phyloP scores from a whole-genome alignment of 345 rosid species.

The Arabidopsis arenosa region DNA sequence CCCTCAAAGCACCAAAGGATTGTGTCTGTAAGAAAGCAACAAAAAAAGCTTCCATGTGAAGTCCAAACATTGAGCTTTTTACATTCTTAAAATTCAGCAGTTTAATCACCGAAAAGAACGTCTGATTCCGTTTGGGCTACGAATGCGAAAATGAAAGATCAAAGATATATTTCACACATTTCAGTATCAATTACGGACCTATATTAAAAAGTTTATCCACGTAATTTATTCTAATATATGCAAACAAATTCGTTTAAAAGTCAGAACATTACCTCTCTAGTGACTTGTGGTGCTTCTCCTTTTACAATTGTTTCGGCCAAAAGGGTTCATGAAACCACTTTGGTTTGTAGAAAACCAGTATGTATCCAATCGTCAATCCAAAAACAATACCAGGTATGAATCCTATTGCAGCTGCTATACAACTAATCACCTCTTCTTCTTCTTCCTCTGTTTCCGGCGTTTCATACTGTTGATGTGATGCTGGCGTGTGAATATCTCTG shows the following conservation, averaged over 20 bases:
- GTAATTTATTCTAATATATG: not conserved
- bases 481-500: not conserved
- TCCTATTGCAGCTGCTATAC: conserved; percentile 8
- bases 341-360: not conserved
- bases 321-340: not conserved
- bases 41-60: not conserved
- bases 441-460: not conserved
- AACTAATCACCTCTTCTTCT: not conserved
- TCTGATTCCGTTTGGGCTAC: not conserved
- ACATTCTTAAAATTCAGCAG: not conserved
- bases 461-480: not conserved
- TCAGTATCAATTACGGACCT: not conserved
- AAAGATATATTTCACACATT: not conserved
- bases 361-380: not conserved
- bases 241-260: not conserved
- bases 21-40: not conserved
- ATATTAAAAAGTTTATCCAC: not conserved
- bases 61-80: not conserved
- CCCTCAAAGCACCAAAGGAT: conserved; percentile 6
- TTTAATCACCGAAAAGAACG: too few relatives aligned
- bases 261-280: not conserved
- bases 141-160: not conserved
- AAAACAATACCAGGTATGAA: not conserved
- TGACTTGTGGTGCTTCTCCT: not conserved
- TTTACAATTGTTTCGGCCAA: not conserved